Evolutionary conservation across 176 grass and related monocot species (phyloP).

Genomic region (Carex kokanica): DNA sequence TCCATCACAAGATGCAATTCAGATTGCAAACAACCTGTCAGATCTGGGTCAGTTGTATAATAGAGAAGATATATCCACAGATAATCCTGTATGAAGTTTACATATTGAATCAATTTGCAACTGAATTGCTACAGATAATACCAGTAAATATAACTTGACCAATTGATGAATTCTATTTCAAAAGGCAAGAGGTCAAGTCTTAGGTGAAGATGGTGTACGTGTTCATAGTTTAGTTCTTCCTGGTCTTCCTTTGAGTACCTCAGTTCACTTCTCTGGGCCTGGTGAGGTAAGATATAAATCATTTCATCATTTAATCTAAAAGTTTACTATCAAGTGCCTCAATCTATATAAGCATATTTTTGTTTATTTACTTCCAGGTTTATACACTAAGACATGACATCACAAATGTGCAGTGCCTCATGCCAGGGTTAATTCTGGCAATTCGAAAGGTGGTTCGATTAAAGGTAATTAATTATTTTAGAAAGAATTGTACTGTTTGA

Average conservation of each 20-base stretch:
- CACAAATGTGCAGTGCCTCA: conserved; percentile 64
- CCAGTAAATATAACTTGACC: neutral
- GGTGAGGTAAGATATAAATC: conserved; percentile 55
- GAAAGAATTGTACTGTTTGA: neutral
- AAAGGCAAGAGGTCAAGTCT: conserved; percentile 79
- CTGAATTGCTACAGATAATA: neutral
- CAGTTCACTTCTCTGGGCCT: conserved; percentile 66
- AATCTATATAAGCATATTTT: neutral
- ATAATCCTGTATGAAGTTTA: conserved; percentile 45
- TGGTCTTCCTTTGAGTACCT: conserved; percentile 62
- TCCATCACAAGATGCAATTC: conserved; percentile 32
- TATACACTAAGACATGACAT: conserved; percentile 70
- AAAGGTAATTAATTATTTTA: conserved; percentile 42
- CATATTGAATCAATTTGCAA: neutral
- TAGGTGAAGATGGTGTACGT: conserved; percentile 82
- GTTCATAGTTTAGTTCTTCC: conserved; percentile 89
- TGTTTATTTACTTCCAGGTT: conserved; percentile 24
- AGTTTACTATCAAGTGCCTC: neutral
- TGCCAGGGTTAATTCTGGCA: conserved; percentile 83
- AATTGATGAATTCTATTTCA: conserved; percentile 21
- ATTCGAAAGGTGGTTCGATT: conserved; percentile 78
- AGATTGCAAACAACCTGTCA: conserved; percentile 79
- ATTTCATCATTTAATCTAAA: neutral
- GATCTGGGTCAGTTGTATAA: conserved; percentile 75
- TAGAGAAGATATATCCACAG: conserved; percentile 47